Percentiles rank a stretch among this genome's conserved stretches.
Evolutionary conservation across 1,139 yeast species (phyloP).

Genomic region (Zygosaccharomyces sapae): DNA sequence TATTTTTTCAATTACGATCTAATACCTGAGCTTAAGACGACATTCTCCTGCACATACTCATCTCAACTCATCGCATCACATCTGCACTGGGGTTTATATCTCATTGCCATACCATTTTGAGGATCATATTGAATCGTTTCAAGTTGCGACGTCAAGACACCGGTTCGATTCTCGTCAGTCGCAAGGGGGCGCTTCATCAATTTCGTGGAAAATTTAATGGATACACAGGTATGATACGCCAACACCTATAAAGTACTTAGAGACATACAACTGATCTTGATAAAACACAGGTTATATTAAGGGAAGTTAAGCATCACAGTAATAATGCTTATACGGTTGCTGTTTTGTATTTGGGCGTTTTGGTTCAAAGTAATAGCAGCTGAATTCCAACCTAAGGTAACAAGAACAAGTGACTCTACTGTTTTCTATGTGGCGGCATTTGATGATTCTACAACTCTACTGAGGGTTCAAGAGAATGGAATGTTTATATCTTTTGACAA

Average conservation of each 20-base stretch:
- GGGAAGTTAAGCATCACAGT: too few species aligned
- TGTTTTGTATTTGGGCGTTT: conserved; percentile 1
- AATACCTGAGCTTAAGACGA: too few species aligned
- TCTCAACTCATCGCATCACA: not conserved
- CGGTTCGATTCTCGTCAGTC: conserved; percentile 2
- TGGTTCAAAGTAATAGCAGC: conserved; percentile 5
- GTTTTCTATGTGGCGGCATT: conserved; percentile 19
- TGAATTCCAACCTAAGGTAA: conserved; percentile 22
- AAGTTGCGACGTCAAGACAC: conserved; percentile 1
- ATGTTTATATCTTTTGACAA: conserved; percentile 25
- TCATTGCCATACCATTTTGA: conserved; percentile 1
- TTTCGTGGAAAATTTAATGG: not conserved
- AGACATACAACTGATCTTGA: not conserved
- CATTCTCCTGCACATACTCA: too few species aligned
- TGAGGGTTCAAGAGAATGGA: conserved; percentile 14
- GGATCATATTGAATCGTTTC: conserved; percentile 4
- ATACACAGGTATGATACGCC: not conserved
- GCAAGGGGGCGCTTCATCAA: not conserved
- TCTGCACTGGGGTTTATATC: not conserved
- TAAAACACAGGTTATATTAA: too few species aligned
- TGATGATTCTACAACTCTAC: conserved; percentile 30
- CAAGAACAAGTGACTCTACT: conserved; percentile 9
- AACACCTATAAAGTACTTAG: not conserved
- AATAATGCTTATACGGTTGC: not conserved
- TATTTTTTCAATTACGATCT: not conserved